A percentile compares a stretch with the other conserved stretches of the same genome.
phyloP scores from a whole-genome alignment of 2,329 filamentous ascomycete species.

The Eutypa lata region DNA sequence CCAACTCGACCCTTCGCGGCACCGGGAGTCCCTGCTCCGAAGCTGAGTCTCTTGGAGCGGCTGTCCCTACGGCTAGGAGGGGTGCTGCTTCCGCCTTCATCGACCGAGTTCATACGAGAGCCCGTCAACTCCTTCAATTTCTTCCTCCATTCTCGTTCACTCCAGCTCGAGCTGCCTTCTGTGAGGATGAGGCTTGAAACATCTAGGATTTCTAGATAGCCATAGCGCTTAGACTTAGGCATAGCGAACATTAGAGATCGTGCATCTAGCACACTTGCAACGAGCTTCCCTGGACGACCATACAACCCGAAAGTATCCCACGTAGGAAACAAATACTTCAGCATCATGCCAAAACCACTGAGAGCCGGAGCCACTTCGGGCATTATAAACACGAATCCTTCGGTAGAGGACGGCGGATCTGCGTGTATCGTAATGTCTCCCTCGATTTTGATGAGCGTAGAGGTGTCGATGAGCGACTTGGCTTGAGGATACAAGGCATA shows the following conservation, averaged over 20 bases:
- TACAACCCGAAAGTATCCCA: slow-evolving; percentile 93
- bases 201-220: slow-evolving; percentile 86
- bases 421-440: slow-evolving; percentile 86
- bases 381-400: slow-evolving; percentile 98
- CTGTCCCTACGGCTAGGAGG: slow-evolving; percentile 53
- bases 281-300: slow-evolving; percentile 79
- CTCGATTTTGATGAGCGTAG: slow-evolving; percentile 90
- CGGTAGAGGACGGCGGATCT: slow-evolving; percentile 70
- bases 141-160: slow-evolving; percentile 84
- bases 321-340: slow-evolving; percentile 87
- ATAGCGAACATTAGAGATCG: slow-evolving; percentile 98
- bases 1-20: slow-evolving; percentile 47
- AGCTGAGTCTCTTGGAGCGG: slow-evolving; percentile 55
- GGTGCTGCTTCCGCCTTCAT: slow-evolving; percentile 43
- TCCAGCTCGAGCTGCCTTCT: slow-evolving; percentile 73
- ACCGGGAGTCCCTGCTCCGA: slow-evolving; percentile 35
- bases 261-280: slow-evolving; percentile 82
- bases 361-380: slow-evolving; percentile 91
- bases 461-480: slow-evolving; percentile 89
- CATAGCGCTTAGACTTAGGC: slow-evolving; percentile 82
- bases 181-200: slow-evolving; percentile 77
- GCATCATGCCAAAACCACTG: slow-evolving; percentile 90
- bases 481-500: slow-evolving; percentile 96
- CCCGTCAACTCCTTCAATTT: slow-evolving; percentile 85
- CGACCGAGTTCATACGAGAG: slow-evolving; percentile 66